Percentiles rank a stretch among this genome's conserved stretches.
Evolutionary conservation across 169 alveolate species (phyloP).

Genomic region (Cardiosporidium cionae): DNA sequence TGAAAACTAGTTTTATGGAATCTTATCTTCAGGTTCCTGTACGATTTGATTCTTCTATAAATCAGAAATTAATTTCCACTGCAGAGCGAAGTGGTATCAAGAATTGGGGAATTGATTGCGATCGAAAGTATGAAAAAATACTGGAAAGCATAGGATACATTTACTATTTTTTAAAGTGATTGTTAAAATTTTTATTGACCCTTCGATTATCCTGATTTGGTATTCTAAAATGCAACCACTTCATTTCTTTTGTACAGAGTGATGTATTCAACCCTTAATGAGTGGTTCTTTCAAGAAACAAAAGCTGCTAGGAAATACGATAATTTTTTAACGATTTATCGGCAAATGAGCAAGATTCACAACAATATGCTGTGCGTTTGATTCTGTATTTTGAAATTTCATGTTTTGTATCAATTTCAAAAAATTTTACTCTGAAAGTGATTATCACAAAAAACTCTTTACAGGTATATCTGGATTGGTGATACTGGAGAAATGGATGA

Average conservation of each 20-base stretch:
- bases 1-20: too few species aligned
- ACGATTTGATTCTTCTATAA: conserved; percentile 57
- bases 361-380: conserved; percentile 9
- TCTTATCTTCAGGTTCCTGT: too few species aligned
- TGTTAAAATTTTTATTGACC: too few species aligned
- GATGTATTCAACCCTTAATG: conserved; percentile 63
- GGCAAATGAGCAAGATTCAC: conserved; percentile 33
- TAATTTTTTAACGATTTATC: conserved; percentile 57
- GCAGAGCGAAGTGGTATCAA: conserved; percentile 61
- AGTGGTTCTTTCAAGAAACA: conserved; percentile 69
- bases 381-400: too few species aligned
- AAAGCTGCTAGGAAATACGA: conserved; percentile 64
- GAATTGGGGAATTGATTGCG: conserved; percentile 70
- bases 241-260: conserved; percentile 21
- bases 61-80: conserved; percentile 53
- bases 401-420: too few species aligned
- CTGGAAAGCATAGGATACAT: too few species aligned
- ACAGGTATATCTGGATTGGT: conserved; percentile 66
- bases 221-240: not conserved
- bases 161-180: too few species aligned
- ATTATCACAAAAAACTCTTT: too few species aligned
- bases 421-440: too few species aligned
- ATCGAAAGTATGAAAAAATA: too few species aligned
- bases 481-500: conserved; percentile 73
- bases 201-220: too few species aligned